Evolutionary conservation across 2,329 filamentous ascomycete species (phyloP), one percentile per base, ranked within the genome.

Genomic region (Ophiostoma sp.): DNA sequence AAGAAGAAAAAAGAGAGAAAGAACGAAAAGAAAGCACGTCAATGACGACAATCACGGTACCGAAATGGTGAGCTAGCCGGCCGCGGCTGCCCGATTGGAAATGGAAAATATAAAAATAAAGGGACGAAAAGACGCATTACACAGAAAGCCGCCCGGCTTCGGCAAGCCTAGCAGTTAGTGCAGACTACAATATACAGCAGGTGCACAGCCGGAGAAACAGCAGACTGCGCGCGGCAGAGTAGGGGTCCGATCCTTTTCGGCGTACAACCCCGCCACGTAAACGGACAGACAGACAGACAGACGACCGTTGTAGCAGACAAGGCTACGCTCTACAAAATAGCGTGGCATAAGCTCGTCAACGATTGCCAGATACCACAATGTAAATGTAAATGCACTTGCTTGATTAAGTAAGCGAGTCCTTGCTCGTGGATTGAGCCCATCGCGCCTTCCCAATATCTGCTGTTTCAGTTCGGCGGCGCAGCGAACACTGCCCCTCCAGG

Each of bases 151-250:
- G 36, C 33, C 62, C 62, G 62, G 62, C 62, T 65, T 65, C 62
- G 62, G 62, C 62, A 65, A n/a, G 62, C 33, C 20, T 62, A 62
- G 57, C 57, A 31, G n/a, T 27, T 62, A 48, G 44, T 48, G 20
- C 39, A 39, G 39, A 41, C 13, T 41, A 41, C 39, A 15, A 41
- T 15, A 13, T 41, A 41, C 39, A 13, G 15, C 39, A 57, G 44
- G n/a, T 57, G 52, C 8, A n/a, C 17, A 48, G 44, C 44, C 44
- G 44, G 44, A 48, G 44, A 48, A 48, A 48, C 44, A 48, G 6
- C 44, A 48, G 44, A 20, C 44, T 48, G 44, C 44, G 44, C 44
- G 44, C 20, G 17, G 36, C 36, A 39, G 36, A 39, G 36, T 39
- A 39, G 36, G 20, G 44, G 44, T 17, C 44, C 44, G 44, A 7